Evolutionary conservation across 805 yeast species (phyloP), one percentile per base, ranked within the genome.

Genomic region (Saccharomycopsis sp.): DNA sequence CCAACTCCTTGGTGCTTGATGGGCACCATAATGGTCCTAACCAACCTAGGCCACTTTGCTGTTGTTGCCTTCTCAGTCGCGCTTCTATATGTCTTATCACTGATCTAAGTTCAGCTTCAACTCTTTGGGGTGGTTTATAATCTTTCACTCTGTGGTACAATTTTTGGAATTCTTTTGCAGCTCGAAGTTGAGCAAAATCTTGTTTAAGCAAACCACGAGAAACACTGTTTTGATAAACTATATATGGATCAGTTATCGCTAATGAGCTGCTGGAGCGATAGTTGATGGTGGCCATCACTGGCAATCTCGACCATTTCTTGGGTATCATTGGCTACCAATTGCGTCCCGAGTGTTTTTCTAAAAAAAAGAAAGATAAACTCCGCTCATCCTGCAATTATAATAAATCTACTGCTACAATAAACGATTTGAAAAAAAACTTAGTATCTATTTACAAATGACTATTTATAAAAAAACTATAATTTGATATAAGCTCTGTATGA

Each of bases 401-500:
- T n/a, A n/a, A n/a, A n/a, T n/a, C n/a, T n/a, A n/a, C n/a, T n/a
- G n/a, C n/a, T n/a, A n/a, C n/a, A n/a, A n/a, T n/a, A n/a, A n/a
- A n/a, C n/a, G n/a, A n/a, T n/a, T n/a, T n/a, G n/a, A n/a, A n/a
- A n/a, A n/a, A n/a, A n/a, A n/a, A n/a, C n/a, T n/a, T n/a, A n/a
- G n/a, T n/a, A n/a, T n/a, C n/a, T n/a, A n/a, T n/a, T n/a, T n/a
- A n/a, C n/a, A n/a, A n/a, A n/a, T n/a, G n/a, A n/a, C n/a, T n/a
- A n/a, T n/a, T n/a, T n/a, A n/a, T n/a, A n/a, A n/a, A n/a, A n/a
- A n/a, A 14, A 17, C 19, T 47, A 50, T 46, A 72, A 56, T 56
- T 68, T 74, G 53, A 83, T 71, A 61, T 78, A 85, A 42, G 96
- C 81, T 77, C 97, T 82, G 66, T 86, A 88, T 38, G 87, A 78